Evolutionary conservation across 768 basidiomycete genomes (phyloP).

Genomic region (Tubosaeta sp.): DNA sequence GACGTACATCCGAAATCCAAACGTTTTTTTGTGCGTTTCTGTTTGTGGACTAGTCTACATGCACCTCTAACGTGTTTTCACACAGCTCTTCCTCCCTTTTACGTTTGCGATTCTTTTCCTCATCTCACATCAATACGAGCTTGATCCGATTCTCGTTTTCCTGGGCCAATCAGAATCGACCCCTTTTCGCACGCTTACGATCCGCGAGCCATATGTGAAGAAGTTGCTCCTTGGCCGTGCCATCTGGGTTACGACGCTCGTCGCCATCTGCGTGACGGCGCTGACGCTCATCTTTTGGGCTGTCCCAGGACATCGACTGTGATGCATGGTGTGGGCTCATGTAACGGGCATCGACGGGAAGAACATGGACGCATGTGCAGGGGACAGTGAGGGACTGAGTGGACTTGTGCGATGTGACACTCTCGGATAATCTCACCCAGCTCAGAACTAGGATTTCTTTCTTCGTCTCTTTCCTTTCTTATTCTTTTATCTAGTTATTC

Average conservation of each 20-base stretch:
- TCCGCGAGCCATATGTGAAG: constrained; percentile 91
- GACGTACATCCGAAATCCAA: constrained; percentile 90
- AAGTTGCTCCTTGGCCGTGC: constrained; percentile 87
- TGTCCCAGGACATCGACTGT: constrained; percentile 91
- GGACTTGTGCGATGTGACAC: constrained; percentile 15
- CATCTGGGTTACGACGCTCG: constrained; percentile 83
- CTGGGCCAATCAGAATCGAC: constrained; percentile 93
- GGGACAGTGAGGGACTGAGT: constrained; percentile 9
- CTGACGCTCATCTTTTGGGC: constrained; percentile 93
- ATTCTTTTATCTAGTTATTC: constrained; percentile 30
- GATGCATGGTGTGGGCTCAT: not conserved
- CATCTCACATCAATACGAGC: constrained; percentile 93
- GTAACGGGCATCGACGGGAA: not conserved
- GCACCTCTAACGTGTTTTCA: constrained; percentile 3
- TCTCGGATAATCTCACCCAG: constrained; percentile 19
- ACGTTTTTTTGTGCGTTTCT: constrained; percentile 83
- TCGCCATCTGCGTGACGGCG: constrained; percentile 69
- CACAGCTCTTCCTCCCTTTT: constrained; percentile 92
- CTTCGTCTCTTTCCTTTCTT: constrained; percentile 15
- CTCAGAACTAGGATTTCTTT: constrained; percentile 14
- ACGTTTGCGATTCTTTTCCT: constrained; percentile 85
- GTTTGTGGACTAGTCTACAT: not conserved
- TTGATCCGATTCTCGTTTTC: constrained; percentile 94
- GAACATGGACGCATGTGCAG: constrained; percentile 8
- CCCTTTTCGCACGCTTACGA: constrained; percentile 88